phyloP scores from a whole-genome alignment of 208 protist genomes.

The Crithidia thermophila region DNA sequence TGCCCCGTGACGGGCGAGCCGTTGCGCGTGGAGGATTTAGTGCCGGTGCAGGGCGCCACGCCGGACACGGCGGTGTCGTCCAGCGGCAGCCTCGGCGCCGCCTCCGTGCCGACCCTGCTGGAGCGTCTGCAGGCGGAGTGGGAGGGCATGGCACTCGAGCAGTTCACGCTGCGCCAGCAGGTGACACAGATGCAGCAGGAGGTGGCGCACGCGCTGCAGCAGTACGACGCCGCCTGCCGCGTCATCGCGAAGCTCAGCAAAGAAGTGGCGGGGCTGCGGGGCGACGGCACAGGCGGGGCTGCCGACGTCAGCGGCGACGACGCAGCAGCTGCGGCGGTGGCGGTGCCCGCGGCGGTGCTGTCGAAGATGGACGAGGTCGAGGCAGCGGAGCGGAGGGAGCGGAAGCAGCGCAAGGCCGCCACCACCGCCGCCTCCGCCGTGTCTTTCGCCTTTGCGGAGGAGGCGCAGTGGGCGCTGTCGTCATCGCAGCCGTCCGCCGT shows the following conservation, averaged over 20 bases:
- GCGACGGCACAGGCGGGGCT: conserved; percentile 2
- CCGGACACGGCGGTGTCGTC: conserved; percentile 15
- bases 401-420: conserved; percentile 36
- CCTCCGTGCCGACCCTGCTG: conserved; percentile 95
- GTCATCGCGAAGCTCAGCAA: conserved; percentile 97
- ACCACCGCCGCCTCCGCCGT: not conserved
- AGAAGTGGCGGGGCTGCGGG: conserved; percentile 51
- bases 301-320: conserved; percentile 8
- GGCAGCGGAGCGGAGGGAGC: conserved; percentile 39
- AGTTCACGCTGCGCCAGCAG: conserved; percentile 95
- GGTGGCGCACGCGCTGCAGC: conserved; percentile 97
- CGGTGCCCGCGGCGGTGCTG: conserved; percentile 43
- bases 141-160: conserved; percentile 98
- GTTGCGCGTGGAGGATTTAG: conserved; percentile 88
- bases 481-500: conserved; percentile 17
- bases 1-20: conserved; percentile 95
- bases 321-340: conserved; percentile 18
- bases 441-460: conserved; percentile 7
- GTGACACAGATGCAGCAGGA: conserved; percentile 93
- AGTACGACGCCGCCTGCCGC: conserved; percentile 98
- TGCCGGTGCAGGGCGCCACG: conserved; percentile 60
- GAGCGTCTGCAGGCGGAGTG: conserved; percentile 97
- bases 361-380: conserved; percentile 37
- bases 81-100: conserved; percentile 31
- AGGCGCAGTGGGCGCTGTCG: conserved; percentile 8